phyloP scores from a whole-genome alignment of 352 stramenopile genomes.

The Globisporangium barbulae region DNA sequence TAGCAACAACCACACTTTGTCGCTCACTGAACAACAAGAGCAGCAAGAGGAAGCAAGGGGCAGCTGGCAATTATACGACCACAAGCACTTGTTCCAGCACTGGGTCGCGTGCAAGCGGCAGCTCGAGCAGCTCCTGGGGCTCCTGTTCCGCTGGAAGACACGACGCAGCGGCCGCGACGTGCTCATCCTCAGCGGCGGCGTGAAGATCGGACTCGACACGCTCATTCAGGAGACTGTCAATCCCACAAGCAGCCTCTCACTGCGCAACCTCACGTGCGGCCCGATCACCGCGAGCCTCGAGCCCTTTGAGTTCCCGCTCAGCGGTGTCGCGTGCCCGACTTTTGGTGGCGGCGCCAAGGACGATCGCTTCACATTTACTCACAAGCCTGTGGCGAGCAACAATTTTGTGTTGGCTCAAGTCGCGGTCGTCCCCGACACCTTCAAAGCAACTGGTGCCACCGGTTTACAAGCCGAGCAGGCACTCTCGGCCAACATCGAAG shows the following conservation, averaged over 20 bases:
- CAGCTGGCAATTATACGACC: constrained; percentile 55
- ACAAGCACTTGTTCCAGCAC: constrained; percentile 45
- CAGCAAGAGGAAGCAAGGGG: constrained; percentile 7
- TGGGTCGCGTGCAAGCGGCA: constrained; percentile 67
- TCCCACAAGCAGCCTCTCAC: constrained; percentile 27
- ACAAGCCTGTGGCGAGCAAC: constrained; percentile 36
- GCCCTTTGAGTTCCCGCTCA: constrained; percentile 45
- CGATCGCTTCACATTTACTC: constrained; percentile 57
- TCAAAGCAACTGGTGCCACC: not conserved
- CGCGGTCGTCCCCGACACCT: constrained; percentile 21
- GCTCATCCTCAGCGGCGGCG: constrained; percentile 63
- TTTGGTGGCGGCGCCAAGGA: constrained; percentile 35
- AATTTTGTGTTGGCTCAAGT: constrained; percentile 60
- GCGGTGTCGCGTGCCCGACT: constrained; percentile 47
- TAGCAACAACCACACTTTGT: not conserved
- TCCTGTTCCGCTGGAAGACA: constrained; percentile 77
- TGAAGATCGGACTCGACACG: constrained; percentile 62
- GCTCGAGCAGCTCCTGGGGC: constrained; percentile 59
- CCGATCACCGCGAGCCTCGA: constrained; percentile 54
- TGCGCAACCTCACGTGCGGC: constrained; percentile 60
- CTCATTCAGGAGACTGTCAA: constrained; percentile 37
- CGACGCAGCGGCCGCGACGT: constrained; percentile 67
- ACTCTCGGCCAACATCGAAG: constrained; percentile 32
- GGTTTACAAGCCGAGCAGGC: constrained; percentile 10
- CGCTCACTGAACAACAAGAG: not conserved